These are phyloP conservation scores for Asterochloris sp. DNA, from an alignment of 139 green algal genomes.

Conservation along the genomic window DNA sequence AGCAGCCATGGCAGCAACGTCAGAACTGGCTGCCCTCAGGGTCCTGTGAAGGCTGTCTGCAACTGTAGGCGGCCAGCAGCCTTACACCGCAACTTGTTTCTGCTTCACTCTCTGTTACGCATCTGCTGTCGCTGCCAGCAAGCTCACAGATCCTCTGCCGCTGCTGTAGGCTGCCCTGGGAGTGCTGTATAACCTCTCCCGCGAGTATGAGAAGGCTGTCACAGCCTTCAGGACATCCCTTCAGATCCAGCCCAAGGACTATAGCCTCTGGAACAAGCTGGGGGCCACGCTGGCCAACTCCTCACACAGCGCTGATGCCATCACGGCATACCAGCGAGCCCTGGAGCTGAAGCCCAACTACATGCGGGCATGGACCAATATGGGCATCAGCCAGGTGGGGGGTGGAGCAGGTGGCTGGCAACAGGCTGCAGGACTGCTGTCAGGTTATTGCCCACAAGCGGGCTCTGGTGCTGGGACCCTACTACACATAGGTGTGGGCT, in stretches of 20 bases:
- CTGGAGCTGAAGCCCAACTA: conserved; percentile 99
- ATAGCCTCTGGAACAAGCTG: conserved; percentile 97
- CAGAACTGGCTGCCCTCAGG: not conserved
- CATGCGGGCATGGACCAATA: conserved; percentile 98
- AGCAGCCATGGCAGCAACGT: not conserved
- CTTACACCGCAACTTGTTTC: not conserved
- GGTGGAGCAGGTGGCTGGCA: not conserved
- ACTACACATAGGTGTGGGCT: no score
- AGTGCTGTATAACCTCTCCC: conserved; percentile 86
- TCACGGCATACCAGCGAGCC: conserved; percentile 68
- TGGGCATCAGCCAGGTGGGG: conserved; percentile 87
- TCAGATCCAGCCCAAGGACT: conserved; percentile 68
- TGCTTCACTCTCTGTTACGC: no score
- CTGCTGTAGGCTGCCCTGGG: conserved; percentile 65
- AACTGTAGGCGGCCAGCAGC: not conserved
- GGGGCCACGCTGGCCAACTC: conserved; percentile 91
- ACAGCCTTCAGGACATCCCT: conserved; percentile 68
- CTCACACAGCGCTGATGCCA: conserved; percentile 64
- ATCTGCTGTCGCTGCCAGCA: not conserved
- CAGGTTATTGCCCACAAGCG: no score
- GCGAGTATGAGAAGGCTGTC: conserved; percentile 79
- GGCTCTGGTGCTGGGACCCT: no score
- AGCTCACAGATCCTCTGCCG: not conserved
- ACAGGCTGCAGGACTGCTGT: no score
- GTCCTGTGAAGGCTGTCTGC: not conserved